These are phyloP conservation scores for Lactarius quietus DNA, from an alignment of 768 basidiomycete species.

Conservation along the genomic window DNA sequence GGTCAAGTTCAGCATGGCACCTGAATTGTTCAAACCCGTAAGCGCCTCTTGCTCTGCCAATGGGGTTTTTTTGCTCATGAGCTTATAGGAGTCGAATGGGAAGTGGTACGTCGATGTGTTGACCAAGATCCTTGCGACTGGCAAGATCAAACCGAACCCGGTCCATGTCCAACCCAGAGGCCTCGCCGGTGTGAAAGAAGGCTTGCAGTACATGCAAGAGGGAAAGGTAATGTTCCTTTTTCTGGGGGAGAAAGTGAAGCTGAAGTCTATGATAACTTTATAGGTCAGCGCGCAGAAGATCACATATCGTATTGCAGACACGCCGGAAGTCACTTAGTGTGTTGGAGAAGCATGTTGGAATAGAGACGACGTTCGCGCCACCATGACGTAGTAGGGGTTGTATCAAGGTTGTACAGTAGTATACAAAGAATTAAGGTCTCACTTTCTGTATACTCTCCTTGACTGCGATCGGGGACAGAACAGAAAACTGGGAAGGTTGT, in stretches of 20 bases:
- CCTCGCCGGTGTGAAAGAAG: conserved; percentile 27
- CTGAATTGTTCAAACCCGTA: conserved; percentile 1
- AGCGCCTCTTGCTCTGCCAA: not conserved
- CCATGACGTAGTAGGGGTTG: not conserved
- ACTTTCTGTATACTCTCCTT: no score
- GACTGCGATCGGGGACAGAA: not conserved
- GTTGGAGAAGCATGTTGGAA: not conserved
- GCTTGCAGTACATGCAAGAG: conserved; percentile 31
- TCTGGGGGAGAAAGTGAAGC: not conserved
- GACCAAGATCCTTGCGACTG: conserved; percentile 25
- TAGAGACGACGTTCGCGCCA: not conserved
- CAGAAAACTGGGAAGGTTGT: no score
- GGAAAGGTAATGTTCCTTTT: conserved; percentile 26
- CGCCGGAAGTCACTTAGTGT: conserved; percentile 3
- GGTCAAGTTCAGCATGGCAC: not conserved
- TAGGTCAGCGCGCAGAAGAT: conserved; percentile 33
- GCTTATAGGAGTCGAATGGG: conserved; percentile 23
- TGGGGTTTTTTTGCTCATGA: not conserved
- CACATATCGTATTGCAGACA: conserved; percentile 29
- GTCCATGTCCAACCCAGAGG: conserved; percentile 30
- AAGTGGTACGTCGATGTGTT: conserved; percentile 27
- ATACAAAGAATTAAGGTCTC: not conserved
- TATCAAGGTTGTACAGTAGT: not conserved
- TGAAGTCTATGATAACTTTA: not conserved
- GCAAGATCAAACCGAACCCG: conserved; percentile 30